Evolutionary conservation across 768 basidiomycete species (phyloP).

Genomic region (Piloderma croceum): DNA sequence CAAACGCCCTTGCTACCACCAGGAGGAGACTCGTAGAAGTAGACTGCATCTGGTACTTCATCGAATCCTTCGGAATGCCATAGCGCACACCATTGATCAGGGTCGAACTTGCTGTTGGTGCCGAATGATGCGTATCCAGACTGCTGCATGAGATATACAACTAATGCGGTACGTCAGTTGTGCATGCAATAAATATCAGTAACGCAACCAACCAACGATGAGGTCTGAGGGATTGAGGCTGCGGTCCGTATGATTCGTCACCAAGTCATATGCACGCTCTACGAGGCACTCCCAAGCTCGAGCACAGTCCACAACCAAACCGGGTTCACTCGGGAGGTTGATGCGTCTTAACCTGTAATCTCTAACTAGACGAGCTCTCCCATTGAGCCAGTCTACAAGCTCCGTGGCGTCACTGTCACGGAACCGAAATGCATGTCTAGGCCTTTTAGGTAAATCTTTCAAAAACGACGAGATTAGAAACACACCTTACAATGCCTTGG

Average conservation of each 20-base stretch:
- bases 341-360: slow-evolving; percentile 6
- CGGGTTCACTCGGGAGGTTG: slow-evolving; percentile 3
- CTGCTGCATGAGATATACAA: slow-evolving; percentile 11
- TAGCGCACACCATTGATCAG: slow-evolving; percentile 3
- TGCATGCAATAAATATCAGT: not conserved
- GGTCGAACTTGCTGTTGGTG: slow-evolving; percentile 2
- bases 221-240: slow-evolving; percentile 2
- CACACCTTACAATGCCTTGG: too few relatives aligned
- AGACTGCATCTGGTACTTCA: slow-evolving; percentile 4
- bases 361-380: slow-evolving; percentile 4
- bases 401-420: not conserved
- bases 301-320: slow-evolving; percentile 7
- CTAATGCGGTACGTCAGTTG: not conserved
- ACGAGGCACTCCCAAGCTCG: slow-evolving; percentile 6
- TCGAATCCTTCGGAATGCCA: slow-evolving; percentile 5
- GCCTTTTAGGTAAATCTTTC: too few relatives aligned
- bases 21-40: slow-evolving; percentile 10
- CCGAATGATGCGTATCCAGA: slow-evolving; percentile 8
- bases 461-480: too few relatives aligned
- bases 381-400: slow-evolving; percentile 5
- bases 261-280: not conserved
- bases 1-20: slow-evolving; percentile 8
- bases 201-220: slow-evolving; percentile 6
- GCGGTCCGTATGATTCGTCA: slow-evolving; percentile 2
- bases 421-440: slow-evolving; percentile 6